Percentiles rank a stretch among this genome's conserved stretches.
Conservation (phyloP, 2,329 filamentous ascomycete species). For the Venturia pyrina region DNA sequence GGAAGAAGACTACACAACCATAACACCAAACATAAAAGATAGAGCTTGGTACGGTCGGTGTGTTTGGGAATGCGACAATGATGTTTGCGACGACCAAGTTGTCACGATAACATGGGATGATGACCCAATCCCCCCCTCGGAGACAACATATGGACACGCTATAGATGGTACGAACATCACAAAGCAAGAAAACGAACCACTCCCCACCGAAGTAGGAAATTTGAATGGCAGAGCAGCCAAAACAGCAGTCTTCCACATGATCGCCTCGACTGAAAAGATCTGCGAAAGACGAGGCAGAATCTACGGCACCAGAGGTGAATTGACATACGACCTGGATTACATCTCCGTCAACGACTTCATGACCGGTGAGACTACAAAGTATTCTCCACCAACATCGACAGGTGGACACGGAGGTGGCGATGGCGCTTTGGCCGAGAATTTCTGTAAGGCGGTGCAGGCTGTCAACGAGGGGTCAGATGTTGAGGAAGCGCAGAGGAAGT, state of each 20-base stretch:
- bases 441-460: conserved; percentile 69
- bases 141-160: conserved; percentile 9
- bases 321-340: conserved; percentile 69
- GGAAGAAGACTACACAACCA: conserved; percentile 47
- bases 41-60: conserved; percentile 77
- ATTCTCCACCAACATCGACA: conserved; percentile 52
- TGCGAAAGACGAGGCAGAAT: conserved; percentile 78
- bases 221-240: conserved; percentile 53
- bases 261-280: conserved; percentile 76
- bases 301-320: conserved; percentile 78
- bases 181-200: conserved; percentile 10
- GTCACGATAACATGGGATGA: conserved; percentile 87
- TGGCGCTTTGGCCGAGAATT: conserved; percentile 68
- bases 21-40: conserved; percentile 39
- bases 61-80: conserved; percentile 86
- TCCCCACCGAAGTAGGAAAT: conserved; percentile 7
- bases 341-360: conserved; percentile 70
- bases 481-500: conserved; percentile 59
- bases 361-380: conserved; percentile 47
- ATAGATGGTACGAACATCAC: neutral
- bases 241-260: conserved; percentile 87
- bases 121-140: conserved; percentile 33
- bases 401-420: conserved; percentile 71
- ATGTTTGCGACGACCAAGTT: conserved; percentile 85
- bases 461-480: conserved; percentile 59